Evolutionary conservation across 202 grass and related monocot species (phyloP).

Genomic region (Schoenoplectus triqueter): DNA sequence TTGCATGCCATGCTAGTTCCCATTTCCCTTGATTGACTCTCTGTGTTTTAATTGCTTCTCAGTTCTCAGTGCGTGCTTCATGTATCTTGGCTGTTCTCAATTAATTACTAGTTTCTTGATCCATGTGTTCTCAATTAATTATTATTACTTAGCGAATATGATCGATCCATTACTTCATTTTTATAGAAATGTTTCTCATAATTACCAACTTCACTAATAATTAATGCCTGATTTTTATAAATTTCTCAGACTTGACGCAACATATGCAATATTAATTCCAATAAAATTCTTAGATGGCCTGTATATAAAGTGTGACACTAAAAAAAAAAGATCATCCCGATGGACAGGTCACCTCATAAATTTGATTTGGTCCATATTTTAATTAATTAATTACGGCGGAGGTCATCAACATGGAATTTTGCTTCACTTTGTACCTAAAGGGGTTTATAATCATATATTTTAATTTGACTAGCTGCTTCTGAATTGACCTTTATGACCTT

Average conservation of each 20-base stretch:
- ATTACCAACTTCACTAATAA: not conserved
- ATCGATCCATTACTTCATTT: no score
- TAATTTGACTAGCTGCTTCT: slow-evolving; percentile 57
- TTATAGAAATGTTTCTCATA: not conserved
- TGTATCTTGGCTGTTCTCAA: no score
- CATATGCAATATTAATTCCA: not conserved
- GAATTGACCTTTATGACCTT: slow-evolving; percentile 15
- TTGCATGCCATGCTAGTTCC: no score
- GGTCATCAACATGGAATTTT: slow-evolving; percentile 48
- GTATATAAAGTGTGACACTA: not conserved
- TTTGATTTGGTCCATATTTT: slow-evolving; percentile 41
- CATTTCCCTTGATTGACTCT: no score
- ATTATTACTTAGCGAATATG: no score
- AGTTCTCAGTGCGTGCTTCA: no score
- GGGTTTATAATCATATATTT: slow-evolving; percentile 58
- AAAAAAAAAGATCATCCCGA: slow-evolving; percentile 27
- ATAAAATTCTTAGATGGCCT: not conserved
- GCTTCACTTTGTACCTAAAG: slow-evolving; percentile 63
- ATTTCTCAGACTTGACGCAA: not conserved
- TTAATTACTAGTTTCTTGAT: no score
- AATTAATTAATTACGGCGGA: slow-evolving; percentile 31
- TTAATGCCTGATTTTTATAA: not conserved
- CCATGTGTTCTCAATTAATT: no score
- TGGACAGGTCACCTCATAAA: slow-evolving; percentile 23
- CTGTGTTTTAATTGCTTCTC: no score